A percentile compares a stretch with the other conserved stretches of the same genome.
Evolutionary conservation across 805 yeast genomes (phyloP).

Genomic region (Candida sithepensis): DNA sequence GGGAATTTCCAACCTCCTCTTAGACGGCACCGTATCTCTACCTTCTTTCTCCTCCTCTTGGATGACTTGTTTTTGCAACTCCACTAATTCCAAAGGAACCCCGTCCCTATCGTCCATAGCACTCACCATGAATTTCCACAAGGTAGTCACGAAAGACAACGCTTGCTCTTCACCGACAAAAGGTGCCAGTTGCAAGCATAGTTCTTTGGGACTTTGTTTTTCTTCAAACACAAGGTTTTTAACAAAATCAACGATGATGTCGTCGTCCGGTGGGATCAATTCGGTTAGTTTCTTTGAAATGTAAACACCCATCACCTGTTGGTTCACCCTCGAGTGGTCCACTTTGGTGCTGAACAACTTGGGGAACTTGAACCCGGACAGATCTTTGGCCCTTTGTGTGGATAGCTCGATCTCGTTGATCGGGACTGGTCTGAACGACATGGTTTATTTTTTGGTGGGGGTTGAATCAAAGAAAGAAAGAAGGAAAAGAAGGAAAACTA

Average conservation of each 20-base stretch:
- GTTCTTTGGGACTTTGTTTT: conserved; percentile 36
- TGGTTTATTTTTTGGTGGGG: too few species aligned
- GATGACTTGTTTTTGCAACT: conserved; percentile 4
- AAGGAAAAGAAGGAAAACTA: too few species aligned
- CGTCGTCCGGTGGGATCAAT: conserved; percentile 49
- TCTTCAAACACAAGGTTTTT: conserved; percentile 39
- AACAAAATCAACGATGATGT: conserved; percentile 41
- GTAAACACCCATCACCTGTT: conserved; percentile 39
- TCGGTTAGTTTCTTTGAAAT: conserved; percentile 31
- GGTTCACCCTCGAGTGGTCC: conserved; percentile 37
- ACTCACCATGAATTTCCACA: conserved; percentile 42
- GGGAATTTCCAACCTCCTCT: too few species aligned
- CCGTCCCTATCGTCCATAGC: conserved; percentile 46
- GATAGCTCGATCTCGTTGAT: conserved; percentile 14
- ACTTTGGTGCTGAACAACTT: conserved; percentile 34
- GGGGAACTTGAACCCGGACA: conserved; percentile 30
- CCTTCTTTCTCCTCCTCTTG: background rate
- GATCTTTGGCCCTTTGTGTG: conserved; percentile 12
- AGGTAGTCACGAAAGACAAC: conserved; percentile 34
- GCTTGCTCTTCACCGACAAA: conserved; percentile 42
- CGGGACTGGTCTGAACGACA: conserved; percentile 12
- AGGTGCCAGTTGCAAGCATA: conserved; percentile 42
- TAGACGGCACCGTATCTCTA: too few species aligned
- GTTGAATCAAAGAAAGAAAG: too few species aligned
- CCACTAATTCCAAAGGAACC: conserved; percentile 35